phyloP scores from a whole-genome alignment of 2,329 filamentous ascomycete genomes.

The Pseudogymnoascus sp. region DNA sequence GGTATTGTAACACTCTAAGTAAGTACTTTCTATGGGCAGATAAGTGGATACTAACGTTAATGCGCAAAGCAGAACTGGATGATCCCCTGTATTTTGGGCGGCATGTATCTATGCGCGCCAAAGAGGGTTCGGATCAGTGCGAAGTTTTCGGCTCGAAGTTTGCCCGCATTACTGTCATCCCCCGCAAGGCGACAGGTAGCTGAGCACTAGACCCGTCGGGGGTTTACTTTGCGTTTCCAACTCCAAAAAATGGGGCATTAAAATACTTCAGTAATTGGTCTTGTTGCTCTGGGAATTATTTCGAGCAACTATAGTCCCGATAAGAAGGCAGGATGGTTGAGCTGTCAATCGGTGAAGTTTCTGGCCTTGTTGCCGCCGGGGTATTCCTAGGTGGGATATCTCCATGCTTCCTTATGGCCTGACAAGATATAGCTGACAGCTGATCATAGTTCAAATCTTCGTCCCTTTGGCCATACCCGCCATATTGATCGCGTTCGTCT shows the following conservation, averaged over 20 bases:
- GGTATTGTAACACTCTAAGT: no score
- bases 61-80: no score
- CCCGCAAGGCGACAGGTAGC: background rate
- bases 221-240: background rate
- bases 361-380: conserved; percentile 33
- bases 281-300: background rate
- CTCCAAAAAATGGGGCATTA: background rate
- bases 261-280: background rate
- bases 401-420: background rate
- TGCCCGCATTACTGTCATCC: background rate
- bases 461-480: conserved; percentile 30
- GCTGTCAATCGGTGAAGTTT: conserved; percentile 32
- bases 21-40: no score
- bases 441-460: conserved; percentile 30
- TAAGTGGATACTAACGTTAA: no score
- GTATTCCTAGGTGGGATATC: conserved; percentile 26
- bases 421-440: background rate
- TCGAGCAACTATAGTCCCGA: background rate
- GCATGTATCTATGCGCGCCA: no score
- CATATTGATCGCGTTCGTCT: conserved; percentile 30
- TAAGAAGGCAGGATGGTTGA: conserved; percentile 11
- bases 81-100: no score
- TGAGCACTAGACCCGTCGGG: background rate
- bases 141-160: background rate
- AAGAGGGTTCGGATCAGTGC: background rate